phyloP scores from a whole-genome alignment of 2,329 filamentous ascomycete genomes.

The Chaetomium sp. region DNA sequence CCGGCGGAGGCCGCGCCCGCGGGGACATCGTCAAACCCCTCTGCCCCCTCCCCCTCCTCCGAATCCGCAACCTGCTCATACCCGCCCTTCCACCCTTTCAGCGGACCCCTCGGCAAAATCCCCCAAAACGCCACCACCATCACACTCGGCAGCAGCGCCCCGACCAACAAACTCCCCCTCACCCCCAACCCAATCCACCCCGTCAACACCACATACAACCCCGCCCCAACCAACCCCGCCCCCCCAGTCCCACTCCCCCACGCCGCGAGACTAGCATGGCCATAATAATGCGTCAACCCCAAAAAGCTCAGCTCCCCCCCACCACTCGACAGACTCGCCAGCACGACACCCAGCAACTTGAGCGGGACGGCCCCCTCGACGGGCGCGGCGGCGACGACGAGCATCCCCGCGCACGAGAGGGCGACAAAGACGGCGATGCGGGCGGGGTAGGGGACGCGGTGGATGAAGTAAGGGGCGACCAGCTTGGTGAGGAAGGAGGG shows the following conservation, averaged over 20 bases:
- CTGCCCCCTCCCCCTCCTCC: slow-evolving; percentile 40
- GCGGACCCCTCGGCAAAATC: slow-evolving; percentile 69
- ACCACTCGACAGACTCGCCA: slow-evolving; percentile 78
- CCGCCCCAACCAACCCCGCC: slow-evolving; percentile 83
- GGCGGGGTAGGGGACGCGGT: slow-evolving; percentile 75
- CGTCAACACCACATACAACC: slow-evolving; percentile 83
- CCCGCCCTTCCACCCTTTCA: slow-evolving; percentile 49
- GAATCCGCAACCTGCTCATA: slow-evolving; percentile 43
- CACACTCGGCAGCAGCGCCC: slow-evolving; percentile 75
- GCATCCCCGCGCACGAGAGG: slow-evolving; percentile 82
- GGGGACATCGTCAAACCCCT: slow-evolving; percentile 40
- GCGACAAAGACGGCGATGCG: slow-evolving; percentile 75
- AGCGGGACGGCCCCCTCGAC: slow-evolving; percentile 63
- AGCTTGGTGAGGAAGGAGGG: slow-evolving; percentile 89
- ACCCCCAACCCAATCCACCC: slow-evolving; percentile 77
- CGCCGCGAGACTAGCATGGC: slow-evolving; percentile 78
- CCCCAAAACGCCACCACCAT: slow-evolving; percentile 88
- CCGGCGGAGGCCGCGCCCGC: slow-evolving; percentile 50
- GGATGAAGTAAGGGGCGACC: slow-evolving; percentile 90
- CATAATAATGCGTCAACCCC: slow-evolving; percentile 90
- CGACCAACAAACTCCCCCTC: slow-evolving; percentile 71
- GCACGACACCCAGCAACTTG: slow-evolving; percentile 79
- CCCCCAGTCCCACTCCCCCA: slow-evolving; percentile 94
- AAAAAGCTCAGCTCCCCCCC: slow-evolving; percentile 90
- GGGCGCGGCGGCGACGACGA: slow-evolving; percentile 81